A percentile compares a stretch with the other conserved stretches of the same genome.
Conservation (phyloP, 2,329 filamentous ascomycete species). For the Helotiales sp. region DNA sequence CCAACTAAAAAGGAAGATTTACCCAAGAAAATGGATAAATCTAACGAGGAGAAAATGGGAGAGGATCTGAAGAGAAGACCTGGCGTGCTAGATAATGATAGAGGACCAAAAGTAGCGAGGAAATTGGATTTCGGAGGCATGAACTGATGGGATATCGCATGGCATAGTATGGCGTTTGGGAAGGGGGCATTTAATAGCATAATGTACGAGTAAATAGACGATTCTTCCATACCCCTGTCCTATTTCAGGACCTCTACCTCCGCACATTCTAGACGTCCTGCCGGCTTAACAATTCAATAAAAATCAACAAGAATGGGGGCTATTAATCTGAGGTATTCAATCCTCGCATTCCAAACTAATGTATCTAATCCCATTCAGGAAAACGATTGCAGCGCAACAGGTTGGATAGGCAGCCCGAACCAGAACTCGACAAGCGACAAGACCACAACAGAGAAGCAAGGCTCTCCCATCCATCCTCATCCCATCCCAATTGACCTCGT, state of each 20-base stretch:
- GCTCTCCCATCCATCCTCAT: background rate
- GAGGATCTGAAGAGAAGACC: slow-evolving; percentile 81
- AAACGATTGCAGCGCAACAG: background rate
- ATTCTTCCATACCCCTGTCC: background rate
- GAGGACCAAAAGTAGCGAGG: slow-evolving; percentile 62
- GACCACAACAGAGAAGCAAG: background rate
- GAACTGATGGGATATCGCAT: slow-evolving; percentile 19
- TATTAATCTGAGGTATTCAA: background rate
- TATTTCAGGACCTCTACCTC: background rate
- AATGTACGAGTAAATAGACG: background rate
- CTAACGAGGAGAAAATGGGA: slow-evolving; percentile 69
- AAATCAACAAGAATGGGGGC: background rate
- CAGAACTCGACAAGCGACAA: background rate
- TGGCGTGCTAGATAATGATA: slow-evolving; percentile 71
- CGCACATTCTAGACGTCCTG: background rate
- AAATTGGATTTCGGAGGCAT: slow-evolving; percentile 43
- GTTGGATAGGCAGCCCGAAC: background rate
- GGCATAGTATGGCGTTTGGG: background rate
- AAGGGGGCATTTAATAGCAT: background rate
- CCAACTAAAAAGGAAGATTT: slow-evolving; percentile 83
- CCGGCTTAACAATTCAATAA: background rate
- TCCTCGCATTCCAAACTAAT: background rate
- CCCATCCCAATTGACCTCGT: background rate
- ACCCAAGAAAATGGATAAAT: slow-evolving; percentile 74
- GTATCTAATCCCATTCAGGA: background rate